Base-by-base conservation (phyloP, 768 basidiomycete genomes). In the Lactarius evosmus region DNA sequence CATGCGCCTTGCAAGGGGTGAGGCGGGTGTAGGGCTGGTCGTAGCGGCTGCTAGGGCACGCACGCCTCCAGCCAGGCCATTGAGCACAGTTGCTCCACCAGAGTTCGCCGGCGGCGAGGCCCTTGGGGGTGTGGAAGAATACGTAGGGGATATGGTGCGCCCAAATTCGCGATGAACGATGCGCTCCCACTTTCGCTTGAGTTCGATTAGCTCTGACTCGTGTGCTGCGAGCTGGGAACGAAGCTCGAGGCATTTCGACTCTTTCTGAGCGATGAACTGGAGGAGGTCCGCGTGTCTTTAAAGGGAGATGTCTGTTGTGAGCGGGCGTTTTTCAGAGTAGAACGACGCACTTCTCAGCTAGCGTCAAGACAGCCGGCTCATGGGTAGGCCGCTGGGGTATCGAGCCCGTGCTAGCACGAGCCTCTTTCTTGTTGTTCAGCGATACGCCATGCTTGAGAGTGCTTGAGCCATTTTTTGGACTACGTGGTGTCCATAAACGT, bases 211-310 rank as follows among this genome's bases (percentile, higher is more conserved):
- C 70, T 93, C 92, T 2, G 80, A 80, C 75, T 94, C 91, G 67
- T 93, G 89, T 16, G 75, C 70, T 8, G 81, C 80, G 2, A 94
- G 83, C 67, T 91, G 89, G 5, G 87, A 83, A 19, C 90, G 85
- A 50, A 93, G 78, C 62, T 94, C 91, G 44, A 93, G 82, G 69
- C 89, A 92, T 72, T 85, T 88, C 0, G 88, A 83, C 72, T 93
- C 92, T 67, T 93, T 93, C 74, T 92, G 90, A 0, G 92, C 91
- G 56, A 94, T 94, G 63, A 88, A 87, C 33, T 83, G 87, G n/a
- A 93, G 76, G 2, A 94, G 76, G 60, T 93, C 91, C 7, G 87
- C 84, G 69, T 94, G 89, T 70, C 92, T 93, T 66, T 29, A 33
- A 41, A 33, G 41, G 16, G 41, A 29, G 38, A 5, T 12, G 19